These are phyloP conservation scores for Salvia splendens DNA, from an alignment of 257 asterid species.

Conservation along the genomic window DNA sequence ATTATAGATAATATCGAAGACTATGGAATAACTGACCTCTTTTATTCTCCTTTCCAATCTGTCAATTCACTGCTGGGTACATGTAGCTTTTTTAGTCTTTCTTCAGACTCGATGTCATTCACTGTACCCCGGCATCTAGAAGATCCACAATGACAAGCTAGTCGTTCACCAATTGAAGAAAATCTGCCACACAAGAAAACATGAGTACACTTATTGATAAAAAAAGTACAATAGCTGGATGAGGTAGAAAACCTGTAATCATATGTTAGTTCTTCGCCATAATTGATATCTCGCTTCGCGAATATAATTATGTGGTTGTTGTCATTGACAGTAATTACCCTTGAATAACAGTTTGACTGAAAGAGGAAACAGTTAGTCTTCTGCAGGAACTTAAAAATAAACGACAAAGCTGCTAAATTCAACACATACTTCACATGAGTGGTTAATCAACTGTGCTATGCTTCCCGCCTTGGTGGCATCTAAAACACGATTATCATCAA, in stretches of 20 bases:
- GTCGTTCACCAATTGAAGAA: conserved; percentile 73
- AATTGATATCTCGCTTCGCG: conserved; percentile 86
- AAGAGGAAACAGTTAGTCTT: conserved; percentile 26
- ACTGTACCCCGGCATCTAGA: conserved; percentile 92
- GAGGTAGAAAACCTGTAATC: conserved; percentile 79
- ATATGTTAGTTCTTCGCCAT: conserved; percentile 87
- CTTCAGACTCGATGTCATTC: conserved; percentile 84
- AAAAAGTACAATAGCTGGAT: conserved; percentile 20
- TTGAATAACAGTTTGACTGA: conserved; percentile 98
- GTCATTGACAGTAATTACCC: conserved; percentile 67
- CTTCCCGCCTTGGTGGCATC: conserved; percentile 99
- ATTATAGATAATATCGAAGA: neutral
- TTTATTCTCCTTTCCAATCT: conserved; percentile 78
- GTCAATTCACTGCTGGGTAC: conserved; percentile 68
- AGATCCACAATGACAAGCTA: conserved; percentile 85
- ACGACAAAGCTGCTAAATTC: conserved; percentile 10
- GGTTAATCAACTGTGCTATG: conserved; percentile 95
- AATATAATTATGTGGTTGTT: conserved; percentile 87
- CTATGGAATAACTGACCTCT: conserved; percentile 42
- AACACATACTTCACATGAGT: conserved; percentile 89
- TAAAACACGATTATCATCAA: conserved; percentile 84
- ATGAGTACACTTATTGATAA: conserved; percentile 22
- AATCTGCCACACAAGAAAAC: conserved; percentile 54
- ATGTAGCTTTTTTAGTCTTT: conserved; percentile 57
- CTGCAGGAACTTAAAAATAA: conserved; percentile 5